Evolutionary conservation across 768 basidiomycete species (phyloP).

Genomic region (Termitomyces sp.): DNA sequence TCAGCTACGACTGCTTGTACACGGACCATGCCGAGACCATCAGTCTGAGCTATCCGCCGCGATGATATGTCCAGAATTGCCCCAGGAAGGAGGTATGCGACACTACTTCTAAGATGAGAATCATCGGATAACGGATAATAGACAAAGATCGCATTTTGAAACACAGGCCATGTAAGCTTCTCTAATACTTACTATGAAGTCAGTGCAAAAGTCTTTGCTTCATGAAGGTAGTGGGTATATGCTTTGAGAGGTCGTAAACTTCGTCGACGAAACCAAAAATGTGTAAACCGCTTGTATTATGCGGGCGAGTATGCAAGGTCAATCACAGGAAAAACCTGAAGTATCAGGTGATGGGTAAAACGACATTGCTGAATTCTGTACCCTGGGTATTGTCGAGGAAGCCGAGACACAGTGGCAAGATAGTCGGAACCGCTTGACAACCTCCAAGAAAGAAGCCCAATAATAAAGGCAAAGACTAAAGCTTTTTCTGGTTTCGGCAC

Average conservation of each 20-base stretch:
- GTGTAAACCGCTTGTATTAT: slow-evolving; percentile 41
- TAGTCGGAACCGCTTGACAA: neutral
- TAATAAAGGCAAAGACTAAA: neutral
- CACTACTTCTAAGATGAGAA: neutral
- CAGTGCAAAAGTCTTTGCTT: slow-evolving; percentile 46
- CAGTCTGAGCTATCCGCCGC: neutral
- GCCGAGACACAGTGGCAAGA: neutral
- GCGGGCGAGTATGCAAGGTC: slow-evolving; percentile 38
- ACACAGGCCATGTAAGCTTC: slow-evolving; percentile 55
- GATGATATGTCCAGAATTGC: neutral
- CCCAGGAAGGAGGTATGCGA: neutral
- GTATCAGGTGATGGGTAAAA: slow-evolving; percentile 24
- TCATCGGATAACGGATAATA: neutral
- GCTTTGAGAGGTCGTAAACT: neutral
- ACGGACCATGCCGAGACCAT: neutral
- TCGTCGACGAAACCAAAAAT: slow-evolving; percentile 49
- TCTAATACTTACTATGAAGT: slow-evolving; percentile 51
- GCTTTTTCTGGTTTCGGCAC: neutral
- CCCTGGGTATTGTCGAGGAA: neutral
- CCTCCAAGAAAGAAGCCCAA: neutral
- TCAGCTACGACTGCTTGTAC: neutral
- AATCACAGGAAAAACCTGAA: slow-evolving; percentile 14
- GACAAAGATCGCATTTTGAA: slow-evolving; percentile 46
- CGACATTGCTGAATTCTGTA: neutral
- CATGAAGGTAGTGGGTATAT: neutral